A percentile compares a stretch with the other conserved stretches of the same genome.
These are phyloP conservation scores for Ascomycota sp. DNA, from an alignment of 2,329 filamentous ascomycete genomes.

Conservation along the genomic window DNA sequence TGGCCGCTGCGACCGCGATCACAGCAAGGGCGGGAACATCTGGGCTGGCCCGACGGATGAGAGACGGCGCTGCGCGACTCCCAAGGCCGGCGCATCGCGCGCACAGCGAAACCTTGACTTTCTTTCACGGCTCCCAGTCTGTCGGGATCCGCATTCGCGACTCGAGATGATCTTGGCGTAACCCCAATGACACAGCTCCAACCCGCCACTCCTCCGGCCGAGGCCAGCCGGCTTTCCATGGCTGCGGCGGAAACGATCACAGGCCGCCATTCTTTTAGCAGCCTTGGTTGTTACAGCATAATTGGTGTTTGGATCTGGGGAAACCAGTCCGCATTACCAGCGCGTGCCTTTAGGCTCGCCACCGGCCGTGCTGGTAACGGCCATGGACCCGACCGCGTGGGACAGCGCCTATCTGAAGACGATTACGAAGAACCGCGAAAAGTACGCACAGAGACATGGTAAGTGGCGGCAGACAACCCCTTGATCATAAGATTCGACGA, in stretches of 20 bases:
- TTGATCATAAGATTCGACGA: too few relatives aligned
- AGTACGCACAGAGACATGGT: slow-evolving; percentile 80
- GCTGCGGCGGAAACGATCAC: slow-evolving; percentile 41
- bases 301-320: slow-evolving; percentile 25
- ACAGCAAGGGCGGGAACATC: background rate
- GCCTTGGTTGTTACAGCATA: slow-evolving; percentile 38
- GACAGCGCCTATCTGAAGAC: slow-evolving; percentile 47
- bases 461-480: too few relatives aligned
- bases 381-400: slow-evolving; percentile 48
- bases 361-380: slow-evolving; percentile 62
- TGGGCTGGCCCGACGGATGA: slow-evolving; percentile 1
- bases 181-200: slow-evolving; percentile 65
- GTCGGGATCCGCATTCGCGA: background rate
- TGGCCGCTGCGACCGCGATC: background rate
- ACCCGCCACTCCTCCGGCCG: slow-evolving; percentile 49
- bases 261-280: slow-evolving; percentile 34
- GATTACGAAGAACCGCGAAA: slow-evolving; percentile 62
- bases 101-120: background rate
- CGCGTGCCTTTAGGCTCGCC: slow-evolving; percentile 31
- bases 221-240: slow-evolving; percentile 32
- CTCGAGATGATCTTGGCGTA: slow-evolving; percentile 71
- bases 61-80: background rate
- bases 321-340: slow-evolving; percentile 12
- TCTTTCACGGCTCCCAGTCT: too few relatives aligned
- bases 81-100: background rate